These are phyloP conservation scores for Gracilaria domingensis DNA, from an alignment of 23 red algal species.

Conservation along the genomic window DNA sequence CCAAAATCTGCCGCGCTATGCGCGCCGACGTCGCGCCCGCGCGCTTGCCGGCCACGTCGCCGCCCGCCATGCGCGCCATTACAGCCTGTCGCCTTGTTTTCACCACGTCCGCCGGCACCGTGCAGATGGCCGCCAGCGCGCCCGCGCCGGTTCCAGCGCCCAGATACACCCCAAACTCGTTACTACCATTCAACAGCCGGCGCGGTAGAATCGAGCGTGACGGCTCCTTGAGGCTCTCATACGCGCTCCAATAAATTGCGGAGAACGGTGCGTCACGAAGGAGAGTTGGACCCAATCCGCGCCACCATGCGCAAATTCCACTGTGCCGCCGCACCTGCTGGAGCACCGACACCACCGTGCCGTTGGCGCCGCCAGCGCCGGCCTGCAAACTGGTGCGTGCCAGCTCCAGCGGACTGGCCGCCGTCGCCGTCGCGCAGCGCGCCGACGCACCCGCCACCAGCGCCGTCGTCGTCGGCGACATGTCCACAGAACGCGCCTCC, in stretches of 20 bases:
- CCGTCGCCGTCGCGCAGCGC: constrained; percentile 51
- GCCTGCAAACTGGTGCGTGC: constrained; percentile 86
- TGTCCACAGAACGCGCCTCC: neutral
- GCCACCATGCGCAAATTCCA: constrained; percentile 77
- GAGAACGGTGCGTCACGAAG: constrained; percentile 98
- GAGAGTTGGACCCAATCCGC: constrained; percentile 84
- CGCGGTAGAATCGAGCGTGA: constrained; percentile 25
- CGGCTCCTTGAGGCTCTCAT: constrained; percentile 90
- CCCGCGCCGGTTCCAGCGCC: constrained; percentile 83
- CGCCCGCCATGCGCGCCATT: neutral
- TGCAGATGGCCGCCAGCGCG: constrained; percentile 81
- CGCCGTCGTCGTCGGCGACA: neutral
- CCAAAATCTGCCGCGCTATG: constrained; percentile 53
- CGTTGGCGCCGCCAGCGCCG: constrained; percentile 42
- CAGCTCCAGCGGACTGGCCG: constrained; percentile 88
- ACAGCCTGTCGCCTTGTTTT: constrained; percentile 91
- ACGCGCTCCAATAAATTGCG: constrained; percentile 97
- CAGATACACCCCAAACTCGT: constrained; percentile 46
- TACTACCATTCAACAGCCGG: neutral
- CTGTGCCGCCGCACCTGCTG: constrained; percentile 39
- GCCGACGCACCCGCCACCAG: constrained; percentile 69
- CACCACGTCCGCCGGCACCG: constrained; percentile 94
- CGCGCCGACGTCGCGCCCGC: neutral
- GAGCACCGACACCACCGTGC: constrained; percentile 61
- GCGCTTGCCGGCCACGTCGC: too few species aligned